Base-by-base conservation (phyloP, 2,329 filamentous ascomycete genomes). In the Cladophialophora immunda region DNA sequence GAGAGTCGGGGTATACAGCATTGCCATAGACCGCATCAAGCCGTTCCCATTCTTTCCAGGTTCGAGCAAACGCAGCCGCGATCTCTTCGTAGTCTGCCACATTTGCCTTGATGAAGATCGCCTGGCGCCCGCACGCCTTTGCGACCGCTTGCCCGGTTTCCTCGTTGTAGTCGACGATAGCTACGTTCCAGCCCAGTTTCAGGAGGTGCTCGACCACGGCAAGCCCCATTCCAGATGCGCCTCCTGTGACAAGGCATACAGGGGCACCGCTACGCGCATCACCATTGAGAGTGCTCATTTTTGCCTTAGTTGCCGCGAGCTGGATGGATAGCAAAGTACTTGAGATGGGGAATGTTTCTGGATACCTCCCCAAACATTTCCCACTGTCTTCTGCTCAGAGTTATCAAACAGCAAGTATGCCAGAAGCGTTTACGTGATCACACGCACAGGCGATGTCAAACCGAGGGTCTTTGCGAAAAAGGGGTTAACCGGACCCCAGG, bases 1-100 rank as follows among this genome's bases (percentile, higher is more conserved):
- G 45, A 50, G 45, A 50, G 52, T n/a, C n/a, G n/a, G n/a, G n/a
- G n/a, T n/a, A n/a, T 55, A 55, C 53, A 32, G 53, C 53, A 32
- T 55, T 55, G 3, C 53, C 53, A 22, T 19, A 55, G 29, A 55
- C 53, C 6, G 32, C 53, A 4, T 55, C 53, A n/a, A 55, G 53
- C 3, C 53, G 53, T 34, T 32, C n/a, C 53, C 53, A 55, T n/a
- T 32, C 27, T 3, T 55, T 32, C 53, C 53, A 55, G 2, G 53
- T 32, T 32, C 29, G 27, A n/a, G 53, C 53, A 55, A 55, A 55
- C 4, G 53, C 29, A n/a, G 15, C 27, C 3, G 27, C 29, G 1
- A 55, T 32, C 53, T 55, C 53, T 13, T 55, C 53, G 27, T 55
- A 55, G 27, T 55, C 53, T 32, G 53, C 53, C 7, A 55, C 53